Percentiles rank a stretch among this genome's conserved stretches.
Evolutionary conservation across 2,329 filamentous ascomycete species (phyloP).

Genomic region (Arthrobotrys conoides): DNA sequence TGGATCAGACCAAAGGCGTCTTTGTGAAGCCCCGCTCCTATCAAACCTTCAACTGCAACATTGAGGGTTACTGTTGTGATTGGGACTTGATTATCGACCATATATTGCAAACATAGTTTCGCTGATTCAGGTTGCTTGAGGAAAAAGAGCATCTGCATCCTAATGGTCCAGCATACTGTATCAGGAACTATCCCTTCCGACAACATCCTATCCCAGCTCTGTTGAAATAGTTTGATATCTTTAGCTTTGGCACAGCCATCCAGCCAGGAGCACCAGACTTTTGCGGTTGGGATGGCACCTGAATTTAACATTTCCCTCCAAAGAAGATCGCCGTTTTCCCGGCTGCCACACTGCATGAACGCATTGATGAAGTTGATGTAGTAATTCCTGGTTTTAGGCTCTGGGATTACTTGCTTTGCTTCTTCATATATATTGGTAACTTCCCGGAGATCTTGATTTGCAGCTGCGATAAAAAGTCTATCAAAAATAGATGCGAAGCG

Average conservation of each 20-base stretch:
- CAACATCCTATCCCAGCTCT: constrained; percentile 47
- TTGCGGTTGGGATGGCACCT: constrained; percentile 44
- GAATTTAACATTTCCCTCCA: constrained; percentile 50
- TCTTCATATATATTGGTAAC: constrained; percentile 32
- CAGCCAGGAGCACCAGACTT: constrained; percentile 47
- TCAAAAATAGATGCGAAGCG: constrained; percentile 40
- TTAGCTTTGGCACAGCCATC: constrained; percentile 50
- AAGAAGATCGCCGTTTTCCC: constrained; percentile 38
- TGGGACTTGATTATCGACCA: constrained; percentile 40
- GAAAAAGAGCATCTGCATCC: constrained; percentile 55
- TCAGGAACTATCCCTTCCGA: constrained; percentile 30
- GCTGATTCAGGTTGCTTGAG: constrained; percentile 33
- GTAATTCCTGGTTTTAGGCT: constrained; percentile 29
- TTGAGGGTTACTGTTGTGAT: constrained; percentile 45
- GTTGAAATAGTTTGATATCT: constrained; percentile 44
- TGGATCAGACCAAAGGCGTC: constrained; percentile 44
- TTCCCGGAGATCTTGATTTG: constrained; percentile 21
- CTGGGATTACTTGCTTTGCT: constrained; percentile 29
- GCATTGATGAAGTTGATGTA: constrained; percentile 51
- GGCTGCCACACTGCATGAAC: constrained; percentile 43
- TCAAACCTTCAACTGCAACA: constrained; percentile 34
- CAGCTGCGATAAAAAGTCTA: constrained; percentile 43
- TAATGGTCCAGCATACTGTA: constrained; percentile 55
- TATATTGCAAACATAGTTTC: constrained; percentile 44
- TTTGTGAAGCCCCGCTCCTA: constrained; percentile 24